Evolutionary conservation across 805 yeast genomes (phyloP), one percentile per base, ranked within the genome.

Genomic region (Wickerhamomyces bisporus): DNA sequence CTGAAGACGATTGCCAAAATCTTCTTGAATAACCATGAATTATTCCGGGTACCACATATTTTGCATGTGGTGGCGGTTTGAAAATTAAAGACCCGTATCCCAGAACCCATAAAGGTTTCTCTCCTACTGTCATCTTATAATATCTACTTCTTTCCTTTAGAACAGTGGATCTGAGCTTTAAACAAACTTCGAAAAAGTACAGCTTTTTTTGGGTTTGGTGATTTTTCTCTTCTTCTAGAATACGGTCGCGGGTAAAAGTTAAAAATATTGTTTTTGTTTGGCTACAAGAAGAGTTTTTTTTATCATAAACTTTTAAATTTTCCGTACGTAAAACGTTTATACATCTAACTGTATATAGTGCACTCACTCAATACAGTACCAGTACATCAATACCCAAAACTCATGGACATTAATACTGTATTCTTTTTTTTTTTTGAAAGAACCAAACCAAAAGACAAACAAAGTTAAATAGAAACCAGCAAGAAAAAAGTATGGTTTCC

Each of bases 1-100:
- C 97, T 18, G 81, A 77, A 10, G 93, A 81, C 26, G 86, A 74
- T 59, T 89, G 97, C 96, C 96, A 89, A 55, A 89, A 89, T 32
- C 96, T 64, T 16, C 98, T 70, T 1, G 81, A 75, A 48, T 67
- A 87, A 2, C 96, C 96, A 36, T 68, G 67, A 18, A 89, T 68
- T 33, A 79, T 74, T 0, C 96, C 96, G 0, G 87, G 79, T 9
- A 84, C 70, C 27, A 77, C 62, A 50, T 71, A 66, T 34, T 75
- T 67, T 43, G 75, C 72, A 47, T 73, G 71, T 13, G 91, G 89
- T 0, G 96, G 97, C 0, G 96, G 96, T 53, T 87, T 88, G 70
- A 83, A 88, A 19, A 88, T 79, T 36, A 88, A 66, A 0, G 95
- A 85, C 2, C 97, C 97, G 54, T 88, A 88, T 3, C 97, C 96